phyloP scores from a whole-genome alignment of 1,139 yeast genomes.

The Yamadazyma buinensis region DNA sequence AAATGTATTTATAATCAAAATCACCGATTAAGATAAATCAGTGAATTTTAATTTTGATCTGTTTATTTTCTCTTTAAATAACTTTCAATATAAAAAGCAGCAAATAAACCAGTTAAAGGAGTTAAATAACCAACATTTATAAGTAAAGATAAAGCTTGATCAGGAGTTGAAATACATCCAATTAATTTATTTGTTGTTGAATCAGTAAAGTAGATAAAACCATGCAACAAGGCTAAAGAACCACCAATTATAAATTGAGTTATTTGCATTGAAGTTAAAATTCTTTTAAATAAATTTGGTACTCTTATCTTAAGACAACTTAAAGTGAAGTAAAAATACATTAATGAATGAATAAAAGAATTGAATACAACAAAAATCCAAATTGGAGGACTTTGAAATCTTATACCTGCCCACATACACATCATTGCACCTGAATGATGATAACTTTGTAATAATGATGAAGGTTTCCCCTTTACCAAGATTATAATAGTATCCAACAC shows the following conservation, averaged over 20 bases:
- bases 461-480: conserved; percentile 65
- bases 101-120: conserved; percentile 69
- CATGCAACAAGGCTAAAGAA: conserved; percentile 58
- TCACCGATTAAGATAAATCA: no score
- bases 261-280: conserved; percentile 66
- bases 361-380: conserved; percentile 82
- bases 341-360: conserved; percentile 71
- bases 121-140: conserved; percentile 65
- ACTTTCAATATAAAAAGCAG: conserved; percentile 65
- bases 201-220: conserved; percentile 60
- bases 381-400: conserved; percentile 71
- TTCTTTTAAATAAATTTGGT: conserved; percentile 55
- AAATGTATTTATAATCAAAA: no score
- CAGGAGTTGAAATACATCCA: conserved; percentile 57
- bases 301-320: conserved; percentile 59
- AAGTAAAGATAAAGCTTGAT: conserved; percentile 60
- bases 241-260: conserved; percentile 72
- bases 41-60: no score
- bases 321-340: conserved; percentile 71
- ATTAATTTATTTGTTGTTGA: conserved; percentile 39
- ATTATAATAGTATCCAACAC: conserved; percentile 68
- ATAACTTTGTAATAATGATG: conserved; percentile 67
- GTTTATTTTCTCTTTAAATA: conserved; percentile 33
- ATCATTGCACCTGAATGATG: conserved; percentile 83
- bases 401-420: conserved; percentile 79